These are phyloP conservation scores for Aspergillus costaricaensis DNA, from an alignment of 2,329 filamentous ascomycete species.

Conservation along the genomic window DNA sequence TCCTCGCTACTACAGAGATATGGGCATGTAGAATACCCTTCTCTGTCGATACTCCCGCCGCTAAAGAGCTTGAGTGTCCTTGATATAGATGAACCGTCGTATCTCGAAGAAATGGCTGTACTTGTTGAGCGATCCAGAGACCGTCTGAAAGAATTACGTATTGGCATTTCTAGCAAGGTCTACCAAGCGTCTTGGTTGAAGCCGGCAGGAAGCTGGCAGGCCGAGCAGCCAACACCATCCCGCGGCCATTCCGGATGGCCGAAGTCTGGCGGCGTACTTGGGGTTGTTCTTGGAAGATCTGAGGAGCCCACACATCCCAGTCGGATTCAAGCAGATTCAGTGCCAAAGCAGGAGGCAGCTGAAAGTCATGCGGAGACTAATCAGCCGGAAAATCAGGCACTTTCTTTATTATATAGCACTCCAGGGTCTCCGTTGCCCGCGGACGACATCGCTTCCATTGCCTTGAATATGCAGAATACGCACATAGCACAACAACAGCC, in stretches of 20 bases:
- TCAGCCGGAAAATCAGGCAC: background rate
- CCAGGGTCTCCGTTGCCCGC: background rate
- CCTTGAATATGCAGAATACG: background rate
- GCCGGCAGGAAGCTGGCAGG: slow-evolving; percentile 20
- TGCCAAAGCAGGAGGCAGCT: slow-evolving; percentile 6
- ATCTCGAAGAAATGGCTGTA: slow-evolving; percentile 79
- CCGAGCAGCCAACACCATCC: slow-evolving; percentile 15
- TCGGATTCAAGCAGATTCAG: background rate
- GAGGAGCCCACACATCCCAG: background rate
- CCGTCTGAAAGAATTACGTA: slow-evolving; percentile 68
- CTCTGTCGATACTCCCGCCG: slow-evolving; percentile 74
- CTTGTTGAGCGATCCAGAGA: slow-evolving; percentile 71
- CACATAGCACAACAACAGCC: background rate
- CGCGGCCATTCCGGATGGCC: slow-evolving; percentile 31
- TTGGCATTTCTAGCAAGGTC: slow-evolving; percentile 63
- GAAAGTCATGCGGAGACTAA: background rate
- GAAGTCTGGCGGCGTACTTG: slow-evolving; percentile 36
- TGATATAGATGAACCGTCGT: slow-evolving; percentile 79
- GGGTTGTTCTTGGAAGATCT: slow-evolving; percentile 27
- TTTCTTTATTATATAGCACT: background rate
- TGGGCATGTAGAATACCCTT: slow-evolving; percentile 71
- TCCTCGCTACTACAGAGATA: slow-evolving; percentile 52
- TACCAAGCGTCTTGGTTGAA: slow-evolving; percentile 33
- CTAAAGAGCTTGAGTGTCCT: slow-evolving; percentile 74
- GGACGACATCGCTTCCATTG: background rate